A percentile compares a stretch with the other conserved stretches of the same genome.
Evolutionary conservation across 2,329 filamentous ascomycete species (phyloP).

Genomic region (Calonectria pseudoreteaudii): DNA sequence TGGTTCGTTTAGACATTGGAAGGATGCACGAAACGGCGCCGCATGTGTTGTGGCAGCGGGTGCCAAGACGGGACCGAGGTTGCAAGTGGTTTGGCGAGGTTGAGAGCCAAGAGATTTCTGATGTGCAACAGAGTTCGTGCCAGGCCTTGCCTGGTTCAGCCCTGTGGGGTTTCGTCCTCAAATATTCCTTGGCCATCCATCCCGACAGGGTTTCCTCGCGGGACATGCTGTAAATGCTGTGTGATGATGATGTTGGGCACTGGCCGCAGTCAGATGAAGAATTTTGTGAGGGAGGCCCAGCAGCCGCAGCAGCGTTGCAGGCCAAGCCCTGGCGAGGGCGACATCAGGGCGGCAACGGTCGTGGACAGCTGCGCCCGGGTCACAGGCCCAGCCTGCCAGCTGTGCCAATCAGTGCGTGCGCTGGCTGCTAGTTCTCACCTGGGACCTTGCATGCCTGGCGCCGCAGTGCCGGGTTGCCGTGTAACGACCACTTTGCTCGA

Average conservation of each 20-base stretch:
- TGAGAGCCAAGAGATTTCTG: neutral
- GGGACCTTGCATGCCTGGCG: conserved; percentile 23
- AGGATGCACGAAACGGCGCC: neutral
- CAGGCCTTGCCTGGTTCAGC: neutral
- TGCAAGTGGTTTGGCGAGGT: neutral
- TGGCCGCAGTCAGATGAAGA: neutral
- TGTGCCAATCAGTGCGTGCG: conserved; percentile 35
- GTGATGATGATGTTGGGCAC: neutral
- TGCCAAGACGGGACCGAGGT: neutral
- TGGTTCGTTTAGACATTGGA: neutral
- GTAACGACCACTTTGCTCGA: conserved; percentile 15
- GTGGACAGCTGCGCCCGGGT: neutral
- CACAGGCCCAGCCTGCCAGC: conserved; percentile 16
- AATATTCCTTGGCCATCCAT: neutral
- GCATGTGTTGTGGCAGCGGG: neutral
- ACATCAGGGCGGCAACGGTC: neutral
- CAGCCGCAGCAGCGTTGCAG: neutral
- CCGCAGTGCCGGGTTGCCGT: conserved; percentile 32
- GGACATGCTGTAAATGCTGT: neutral
- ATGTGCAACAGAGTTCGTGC: neutral
- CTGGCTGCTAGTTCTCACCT: conserved; percentile 28
- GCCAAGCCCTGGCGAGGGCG: neutral
- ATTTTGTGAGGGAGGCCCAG: neutral
- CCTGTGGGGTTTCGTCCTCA: neutral
- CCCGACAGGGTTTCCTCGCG: neutral